Base-by-base conservation (phyloP, 1,284 basidiomycete genomes). In the Schizophyllum commune region DNA sequence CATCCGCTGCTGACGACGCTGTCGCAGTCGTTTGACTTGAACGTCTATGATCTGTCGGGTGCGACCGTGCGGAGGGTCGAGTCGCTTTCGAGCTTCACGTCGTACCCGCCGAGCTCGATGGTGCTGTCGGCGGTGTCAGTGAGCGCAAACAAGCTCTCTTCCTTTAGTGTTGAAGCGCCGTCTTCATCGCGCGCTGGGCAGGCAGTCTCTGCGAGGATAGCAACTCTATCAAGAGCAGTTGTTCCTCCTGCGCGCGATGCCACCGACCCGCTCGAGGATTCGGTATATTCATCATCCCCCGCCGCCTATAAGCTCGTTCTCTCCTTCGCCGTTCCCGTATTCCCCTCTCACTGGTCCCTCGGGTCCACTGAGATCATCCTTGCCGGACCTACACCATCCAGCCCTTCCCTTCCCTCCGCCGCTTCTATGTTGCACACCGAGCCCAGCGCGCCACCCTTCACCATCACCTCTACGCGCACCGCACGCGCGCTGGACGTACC, bases 301-400 rank as follows among this genome's bases (percentile, higher is more conserved):
- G 68, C 72, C 7, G 79, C 75, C n/a, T 92, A 89, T 73, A 90
- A 86, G 68, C 79, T 91, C 58, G 76, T 91, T 21, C 72, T 92
- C 64, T 81, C 85, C 11, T 91, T 91, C 70, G 77, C 88, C 8
- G 75, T 83, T 27, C 89, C 89, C n/a, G 85, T 92, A 47, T 92
- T 89, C 69, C 89, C 89, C 1, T 75, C 77, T 8, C 90, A 92
- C 68, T 92, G 89, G 88, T 85, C 86, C 47, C 81, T 88, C n/a
- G 88, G 87, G 27, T 83, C 82, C 3, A 89, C 88, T 5, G 90
- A 92, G 66, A 74, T 92, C 55, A 79, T 88, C 56, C 86, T 92
- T 47, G 77, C 79, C 21, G 74, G 73, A 33, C 67, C 70, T 7
- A 39, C 34, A 39, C 13, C 34, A 39, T 39, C 63, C 70, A 13